Evolutionary conservation across 441 rosid species (phyloP).

Genomic region (Pelargonium cotyledonis): DNA sequence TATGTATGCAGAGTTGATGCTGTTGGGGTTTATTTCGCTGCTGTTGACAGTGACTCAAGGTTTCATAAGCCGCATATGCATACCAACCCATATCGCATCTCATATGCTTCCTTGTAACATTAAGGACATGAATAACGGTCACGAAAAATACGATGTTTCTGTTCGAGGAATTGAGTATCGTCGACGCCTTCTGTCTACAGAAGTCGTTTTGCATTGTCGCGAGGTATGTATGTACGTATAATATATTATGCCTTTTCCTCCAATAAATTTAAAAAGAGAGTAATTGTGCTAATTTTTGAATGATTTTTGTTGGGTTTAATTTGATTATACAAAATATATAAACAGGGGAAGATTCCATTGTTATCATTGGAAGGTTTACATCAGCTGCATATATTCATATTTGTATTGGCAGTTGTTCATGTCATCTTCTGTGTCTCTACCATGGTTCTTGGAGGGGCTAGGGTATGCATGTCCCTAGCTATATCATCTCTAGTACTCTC

Average conservation of each 20-base stretch:
- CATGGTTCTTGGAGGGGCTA: slow-evolving; percentile 69
- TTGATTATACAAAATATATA: no score
- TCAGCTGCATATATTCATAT: slow-evolving; percentile 83
- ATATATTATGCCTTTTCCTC: no score
- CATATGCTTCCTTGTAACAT: slow-evolving; percentile 67
- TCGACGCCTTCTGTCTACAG: slow-evolving; percentile 39
- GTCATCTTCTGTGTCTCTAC: slow-evolving; percentile 71
- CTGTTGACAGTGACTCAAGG: slow-evolving; percentile 60
- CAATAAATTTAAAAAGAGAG: no score
- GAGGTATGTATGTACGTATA: slow-evolving; percentile 22
- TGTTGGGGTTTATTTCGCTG: slow-evolving; percentile 78
- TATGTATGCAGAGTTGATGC: slow-evolving; percentile 69
- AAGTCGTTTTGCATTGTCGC: slow-evolving; percentile 23
- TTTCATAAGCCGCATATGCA: slow-evolving; percentile 46
- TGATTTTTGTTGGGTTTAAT: no score
- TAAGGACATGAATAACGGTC: slow-evolving; percentile 17
- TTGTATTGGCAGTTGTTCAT: slow-evolving; percentile 74
- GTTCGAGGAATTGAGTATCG: slow-evolving; percentile 21
- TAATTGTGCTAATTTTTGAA: no score
- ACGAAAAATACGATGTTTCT: slow-evolving; percentile 20
- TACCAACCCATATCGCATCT: slow-evolving; percentile 32
- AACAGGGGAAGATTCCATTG: slow-evolving; percentile 68
- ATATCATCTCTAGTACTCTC: no score
- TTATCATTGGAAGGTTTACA: slow-evolving; percentile 72
- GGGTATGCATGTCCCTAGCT: no score